Conservation (phyloP, 208 protist species). For the Leptomonas seymouri region DNA sequence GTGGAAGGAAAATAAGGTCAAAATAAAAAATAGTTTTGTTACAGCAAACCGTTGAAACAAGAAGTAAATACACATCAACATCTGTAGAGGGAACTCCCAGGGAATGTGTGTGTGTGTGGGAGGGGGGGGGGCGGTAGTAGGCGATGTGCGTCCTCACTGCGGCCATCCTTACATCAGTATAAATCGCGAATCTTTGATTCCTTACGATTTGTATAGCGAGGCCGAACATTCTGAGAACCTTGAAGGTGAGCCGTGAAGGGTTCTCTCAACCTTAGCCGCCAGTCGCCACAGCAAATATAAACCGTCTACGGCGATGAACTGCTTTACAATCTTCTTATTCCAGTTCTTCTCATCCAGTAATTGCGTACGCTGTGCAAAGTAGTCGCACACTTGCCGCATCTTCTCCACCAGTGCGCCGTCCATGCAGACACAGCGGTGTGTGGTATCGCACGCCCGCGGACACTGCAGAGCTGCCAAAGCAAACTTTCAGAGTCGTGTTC, state of each 20-base stretch:
- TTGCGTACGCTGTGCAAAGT: conserved; percentile 2
- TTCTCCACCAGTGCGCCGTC: neutral
- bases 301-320: conserved; percentile 20
- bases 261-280: neutral
- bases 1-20: too few species aligned
- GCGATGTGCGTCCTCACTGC: neutral
- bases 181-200: neutral
- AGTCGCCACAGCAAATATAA: conserved; percentile 1
- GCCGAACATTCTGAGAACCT: too few species aligned
- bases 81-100: too few species aligned
- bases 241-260: neutral
- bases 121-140: too few species aligned
- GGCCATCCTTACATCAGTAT: neutral
- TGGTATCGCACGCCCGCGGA: conserved; percentile 14
- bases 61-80: too few species aligned
- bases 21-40: too few species aligned
- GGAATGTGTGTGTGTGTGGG: too few species aligned
- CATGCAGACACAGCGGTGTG: neutral
- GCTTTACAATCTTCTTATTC: conserved; percentile 25
- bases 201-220: neutral
- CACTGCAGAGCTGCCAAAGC: conserved; percentile 4
- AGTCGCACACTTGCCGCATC: neutral
- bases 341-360: conserved; percentile 21
- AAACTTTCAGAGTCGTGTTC: neutral
- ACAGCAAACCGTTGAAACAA: too few species aligned